These are phyloP conservation scores for Sporothrix variecibatus DNA, from an alignment of 2,329 filamentous ascomycete species.

Conservation along the genomic window DNA sequence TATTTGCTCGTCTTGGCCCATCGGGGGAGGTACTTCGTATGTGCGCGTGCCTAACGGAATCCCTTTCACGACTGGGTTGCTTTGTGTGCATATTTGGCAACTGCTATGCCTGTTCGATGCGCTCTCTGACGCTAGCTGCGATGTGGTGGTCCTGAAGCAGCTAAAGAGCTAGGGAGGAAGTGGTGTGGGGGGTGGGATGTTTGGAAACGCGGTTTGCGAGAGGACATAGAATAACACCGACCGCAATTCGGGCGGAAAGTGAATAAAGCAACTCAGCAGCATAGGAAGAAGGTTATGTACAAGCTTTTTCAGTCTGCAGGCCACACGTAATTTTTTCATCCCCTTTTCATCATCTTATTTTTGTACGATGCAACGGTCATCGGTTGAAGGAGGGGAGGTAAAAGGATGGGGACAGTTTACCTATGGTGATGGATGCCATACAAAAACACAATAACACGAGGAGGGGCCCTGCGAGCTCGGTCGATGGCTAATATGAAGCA, in stretches of 20 bases:
- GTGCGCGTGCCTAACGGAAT: neutral
- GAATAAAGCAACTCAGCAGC: neutral
- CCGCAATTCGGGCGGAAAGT: neutral
- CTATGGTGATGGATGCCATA: neutral
- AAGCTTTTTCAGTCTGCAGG: neutral
- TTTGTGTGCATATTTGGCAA: neutral
- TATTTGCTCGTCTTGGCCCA: neutral
- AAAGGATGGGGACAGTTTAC: neutral
- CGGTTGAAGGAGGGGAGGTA: neutral
- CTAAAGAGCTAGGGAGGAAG: neutral
- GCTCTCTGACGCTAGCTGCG: slow-evolving; percentile 10
- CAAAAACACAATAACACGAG: neutral
- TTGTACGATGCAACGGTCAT: neutral
- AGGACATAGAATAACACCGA: neutral
- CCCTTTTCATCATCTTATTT: neutral
- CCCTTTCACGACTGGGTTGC: neutral
- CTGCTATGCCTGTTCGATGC: neutral
- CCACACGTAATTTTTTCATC: neutral
- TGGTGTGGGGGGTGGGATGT: slow-evolving; percentile 5
- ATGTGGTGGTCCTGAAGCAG: neutral
- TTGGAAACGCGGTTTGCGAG: neutral
- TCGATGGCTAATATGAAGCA: slow-evolving; percentile 11
- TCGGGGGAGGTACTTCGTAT: neutral
- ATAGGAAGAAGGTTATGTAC: neutral
- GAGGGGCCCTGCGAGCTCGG: neutral